Conservation (phyloP, 2,329 filamentous ascomycete genomes). For the Eutypella sp. region DNA sequence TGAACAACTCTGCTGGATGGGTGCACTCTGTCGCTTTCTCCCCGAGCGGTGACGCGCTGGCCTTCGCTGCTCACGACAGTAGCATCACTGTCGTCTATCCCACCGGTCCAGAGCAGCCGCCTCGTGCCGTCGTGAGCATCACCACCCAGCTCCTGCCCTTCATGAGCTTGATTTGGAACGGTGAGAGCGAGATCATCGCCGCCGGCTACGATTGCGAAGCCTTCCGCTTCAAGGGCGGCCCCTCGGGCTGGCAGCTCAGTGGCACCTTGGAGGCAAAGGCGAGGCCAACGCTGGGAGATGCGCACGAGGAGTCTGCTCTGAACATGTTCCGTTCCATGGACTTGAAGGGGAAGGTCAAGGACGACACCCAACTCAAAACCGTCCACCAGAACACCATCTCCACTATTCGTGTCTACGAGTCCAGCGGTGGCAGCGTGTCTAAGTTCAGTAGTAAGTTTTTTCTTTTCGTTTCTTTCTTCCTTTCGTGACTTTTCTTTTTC, state of each 20-base stretch:
- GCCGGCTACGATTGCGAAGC: constrained; percentile 89
- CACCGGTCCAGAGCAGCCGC: constrained; percentile 82
- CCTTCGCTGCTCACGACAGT: constrained; percentile 92
- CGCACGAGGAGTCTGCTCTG: constrained; percentile 82
- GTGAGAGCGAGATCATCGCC: constrained; percentile 88
- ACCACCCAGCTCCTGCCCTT: constrained; percentile 88
- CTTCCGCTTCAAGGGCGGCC: constrained; percentile 78
- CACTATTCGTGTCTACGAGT: constrained; percentile 73
- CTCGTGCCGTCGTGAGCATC: constrained; percentile 83
- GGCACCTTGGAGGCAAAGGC: constrained; percentile 77
- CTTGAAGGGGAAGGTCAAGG: constrained; percentile 84
- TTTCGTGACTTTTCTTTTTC: constrained; percentile 10
- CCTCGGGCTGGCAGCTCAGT: constrained; percentile 75
- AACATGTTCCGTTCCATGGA: constrained; percentile 99
- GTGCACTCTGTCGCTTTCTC: constrained; percentile 92
- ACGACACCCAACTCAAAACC: constrained; percentile 91
- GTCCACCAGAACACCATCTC: constrained; percentile 95
- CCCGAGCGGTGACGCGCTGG: constrained; percentile 85
- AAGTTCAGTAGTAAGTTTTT: constrained; percentile 77
- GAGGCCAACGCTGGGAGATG: constrained; percentile 53
- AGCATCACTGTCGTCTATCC: constrained; percentile 97
- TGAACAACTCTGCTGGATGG: constrained; percentile 97
- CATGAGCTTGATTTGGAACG: constrained; percentile 87
- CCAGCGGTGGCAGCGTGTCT: constrained; percentile 56
- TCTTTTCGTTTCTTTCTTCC: background rate